Evolutionary conservation across 2,329 filamentous ascomycete genomes (phyloP), one percentile per base, ranked within the genome.

Genomic region (Aspergillus carbonarius): DNA sequence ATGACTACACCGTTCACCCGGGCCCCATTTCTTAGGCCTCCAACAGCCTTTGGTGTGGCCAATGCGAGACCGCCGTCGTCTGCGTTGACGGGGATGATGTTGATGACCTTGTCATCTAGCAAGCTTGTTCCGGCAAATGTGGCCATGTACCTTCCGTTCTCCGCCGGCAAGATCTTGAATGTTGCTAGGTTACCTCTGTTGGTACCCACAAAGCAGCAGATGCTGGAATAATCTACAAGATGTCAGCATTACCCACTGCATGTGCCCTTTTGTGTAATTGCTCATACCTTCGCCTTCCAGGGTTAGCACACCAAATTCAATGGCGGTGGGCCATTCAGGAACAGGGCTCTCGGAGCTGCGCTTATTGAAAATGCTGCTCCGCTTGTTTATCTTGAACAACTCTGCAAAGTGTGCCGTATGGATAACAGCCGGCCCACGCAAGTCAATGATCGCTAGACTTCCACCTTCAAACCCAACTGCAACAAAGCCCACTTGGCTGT

Each of bases 231-330:
- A 63, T 91, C 85, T 82, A 56, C 7, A 30, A 17, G 12, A 32
- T 4, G 56, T 79, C 60, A 78, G 71, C 50, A 13, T 46, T 39
- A 17, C 2, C 3, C 20, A 10, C 13, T n/a, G 8, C 27, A 17
- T 20, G 12, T n/a, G 1, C 3, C 18, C 17, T 25, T 40, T 15
- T 23, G 18, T 13, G 12, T 1, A 1, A 47, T 17, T 35, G n/a
- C 23, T 18, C 72, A 65, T 74, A 83, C 80, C 87, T 70, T 98
- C 93, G n/a, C 89, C 90, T 44, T 98, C 95, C 4, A 97, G 78
- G 3, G 90, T 96, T 87, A 99, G 88, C 48, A 96, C 91, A 54
- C 91, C 92, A 77, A 98, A 99, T 70, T 97, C 91, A 27, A 98
- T 86, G 30, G 81, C 83, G 0, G 91, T 92, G 0, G 91, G 87